A percentile compares a stretch with the other conserved stretches of the same genome.
Conservation (phyloP, 164 flowering plant genomes). For the Magnolia sinica region DNA sequence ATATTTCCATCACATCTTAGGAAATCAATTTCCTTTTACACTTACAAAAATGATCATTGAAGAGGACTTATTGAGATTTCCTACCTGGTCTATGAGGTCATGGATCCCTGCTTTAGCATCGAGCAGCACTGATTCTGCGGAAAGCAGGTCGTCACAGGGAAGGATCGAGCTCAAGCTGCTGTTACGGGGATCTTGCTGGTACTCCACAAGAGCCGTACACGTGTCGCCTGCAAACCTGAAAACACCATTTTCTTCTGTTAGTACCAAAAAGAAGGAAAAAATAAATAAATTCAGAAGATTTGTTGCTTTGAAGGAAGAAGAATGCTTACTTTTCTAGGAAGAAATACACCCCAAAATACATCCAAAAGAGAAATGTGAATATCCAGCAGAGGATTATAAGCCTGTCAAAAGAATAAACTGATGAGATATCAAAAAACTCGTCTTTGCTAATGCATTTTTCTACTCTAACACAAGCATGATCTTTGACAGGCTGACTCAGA, state of each 20-base stretch:
- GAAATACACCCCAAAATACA: conserved; percentile 66
- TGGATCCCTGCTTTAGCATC: conserved; percentile 58
- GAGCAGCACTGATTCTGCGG: conserved; percentile 47
- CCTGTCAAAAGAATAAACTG: conserved; percentile 36
- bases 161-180: conserved; percentile 77
- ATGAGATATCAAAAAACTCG: no score
- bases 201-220: conserved; percentile 68
- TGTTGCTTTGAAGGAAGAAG: background rate
- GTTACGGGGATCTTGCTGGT: conserved; percentile 67
- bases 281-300: background rate
- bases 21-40: background rate
- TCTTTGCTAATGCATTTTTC: no score
- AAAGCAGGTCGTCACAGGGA: conserved; percentile 66
- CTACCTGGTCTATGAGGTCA: conserved; percentile 63
- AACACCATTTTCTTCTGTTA: conserved; percentile 5
- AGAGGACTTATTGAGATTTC: background rate
- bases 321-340: conserved; percentile 56
- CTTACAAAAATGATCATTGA: background rate
- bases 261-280: background rate
- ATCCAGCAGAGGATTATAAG: conserved; percentile 64
- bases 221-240: conserved; percentile 79
- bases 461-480: no score
- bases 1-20: no score
- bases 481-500: no score
- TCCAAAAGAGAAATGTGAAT: conserved; percentile 62